These are phyloP conservation scores for Hymenochaete sp. DNA, from an alignment of 1,284 basidiomycete species.

Conservation along the genomic window DNA sequence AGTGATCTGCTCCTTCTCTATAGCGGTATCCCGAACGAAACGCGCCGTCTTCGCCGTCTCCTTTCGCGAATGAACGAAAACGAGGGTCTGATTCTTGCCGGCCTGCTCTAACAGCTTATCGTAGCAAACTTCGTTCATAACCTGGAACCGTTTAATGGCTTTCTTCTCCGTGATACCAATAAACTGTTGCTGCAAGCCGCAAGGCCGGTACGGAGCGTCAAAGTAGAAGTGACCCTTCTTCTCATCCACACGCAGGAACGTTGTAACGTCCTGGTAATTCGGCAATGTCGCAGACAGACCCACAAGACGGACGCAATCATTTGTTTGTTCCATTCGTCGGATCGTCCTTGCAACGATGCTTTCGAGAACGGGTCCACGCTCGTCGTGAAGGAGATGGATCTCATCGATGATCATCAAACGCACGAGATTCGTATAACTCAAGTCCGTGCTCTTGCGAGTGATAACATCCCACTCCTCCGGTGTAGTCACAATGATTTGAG, in stretches of 20 bases:
- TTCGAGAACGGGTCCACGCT: slow-evolving; percentile 96
- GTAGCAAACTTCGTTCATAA: slow-evolving; percentile 99
- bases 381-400: slow-evolving; percentile 96
- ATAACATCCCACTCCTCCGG: slow-evolving; percentile 99
- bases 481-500: slow-evolving; percentile 98
- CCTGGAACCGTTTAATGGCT: slow-evolving; percentile 96
- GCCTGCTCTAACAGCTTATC: slow-evolving; percentile 96
- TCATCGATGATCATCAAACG: slow-evolving; percentile 97
- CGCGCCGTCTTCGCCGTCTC: slow-evolving; percentile 97
- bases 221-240: slow-evolving; percentile 96
- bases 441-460: slow-evolving; percentile 95
- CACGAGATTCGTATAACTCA: slow-evolving; percentile 95
- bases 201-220: slow-evolving; percentile 89
- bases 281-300: slow-evolving; percentile 96
- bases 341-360: slow-evolving; percentile 89
- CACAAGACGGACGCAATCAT: slow-evolving; percentile 87
- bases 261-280: slow-evolving; percentile 98
- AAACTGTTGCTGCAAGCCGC: slow-evolving; percentile 93
- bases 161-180: slow-evolving; percentile 99
- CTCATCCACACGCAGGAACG: slow-evolving; percentile 93
- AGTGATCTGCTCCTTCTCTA: slow-evolving; percentile 94
- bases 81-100: slow-evolving; percentile 84
- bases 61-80: slow-evolving; percentile 98
- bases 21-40: slow-evolving; percentile 90
- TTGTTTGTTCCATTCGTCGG: slow-evolving; percentile 90